These are phyloP conservation scores for Tuber magnatum DNA, from an alignment of 495 filamentous ascomycete species.

Conservation along the genomic window DNA sequence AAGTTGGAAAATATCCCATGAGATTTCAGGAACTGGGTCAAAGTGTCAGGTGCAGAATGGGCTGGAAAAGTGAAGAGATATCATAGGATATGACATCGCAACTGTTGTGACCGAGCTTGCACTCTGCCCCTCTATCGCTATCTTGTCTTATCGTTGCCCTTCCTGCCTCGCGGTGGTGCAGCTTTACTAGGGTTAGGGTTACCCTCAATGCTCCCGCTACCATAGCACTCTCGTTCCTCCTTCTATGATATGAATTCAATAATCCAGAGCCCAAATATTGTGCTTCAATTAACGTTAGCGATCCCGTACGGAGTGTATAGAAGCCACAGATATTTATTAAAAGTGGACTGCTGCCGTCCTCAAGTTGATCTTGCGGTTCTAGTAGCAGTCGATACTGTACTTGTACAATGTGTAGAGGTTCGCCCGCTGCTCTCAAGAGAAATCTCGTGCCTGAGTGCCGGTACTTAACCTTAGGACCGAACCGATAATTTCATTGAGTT, in stretches of 20 bases:
- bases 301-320: too few species aligned
- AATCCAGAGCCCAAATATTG: too few species aligned
- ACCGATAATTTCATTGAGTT: background rate
- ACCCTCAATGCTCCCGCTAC: background rate
- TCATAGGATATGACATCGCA: background rate
- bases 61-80: background rate
- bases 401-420: too few species aligned
- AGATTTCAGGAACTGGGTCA: constrained; percentile 3
- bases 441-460: background rate
- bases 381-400: too few species aligned
- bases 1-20: background rate
- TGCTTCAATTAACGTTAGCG: too few species aligned
- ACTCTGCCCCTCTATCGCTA: constrained; percentile 4
- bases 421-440: background rate
- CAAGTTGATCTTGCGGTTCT: too few species aligned
- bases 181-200: background rate
- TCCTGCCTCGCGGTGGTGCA: background rate
- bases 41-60: constrained; percentile 6
- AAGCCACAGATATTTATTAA: too few species aligned
- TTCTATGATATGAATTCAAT: background rate
- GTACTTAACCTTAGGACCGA: background rate
- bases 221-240: background rate
- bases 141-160: constrained; percentile 14
- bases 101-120: constrained; percentile 13
- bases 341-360: too few species aligned